Evolutionary conservation across 495 filamentous ascomycete genomes (phyloP), one percentile per base, ranked within the genome.

Genomic region (Neurospora pannonica): DNA sequence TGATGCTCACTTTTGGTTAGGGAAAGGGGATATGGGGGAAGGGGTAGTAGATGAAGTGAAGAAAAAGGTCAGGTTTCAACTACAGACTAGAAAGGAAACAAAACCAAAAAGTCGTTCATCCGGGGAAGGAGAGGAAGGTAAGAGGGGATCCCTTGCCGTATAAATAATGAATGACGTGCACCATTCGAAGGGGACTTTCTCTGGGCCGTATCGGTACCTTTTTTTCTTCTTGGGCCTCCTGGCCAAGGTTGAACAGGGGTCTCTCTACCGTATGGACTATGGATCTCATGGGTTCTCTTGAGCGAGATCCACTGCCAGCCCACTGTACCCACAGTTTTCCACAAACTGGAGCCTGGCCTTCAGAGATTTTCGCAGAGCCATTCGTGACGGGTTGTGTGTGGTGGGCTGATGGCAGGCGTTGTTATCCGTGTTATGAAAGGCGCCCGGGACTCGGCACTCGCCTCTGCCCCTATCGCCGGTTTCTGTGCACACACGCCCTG

Each of bases 371-470:
- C 28, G 54, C 54, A 67, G 54, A 67, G 28, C 24, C 13, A 34
- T 62, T 19, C 13, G 54, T 17, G 24, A 62, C 54, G 54, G 54
- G 54, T 62, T 31, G 15, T 62, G 54, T 31, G 54, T 67, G 54
- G 24, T 34, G 54, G 24, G 28, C 48, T 28, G 48, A 15, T 60
- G 48, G 48, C 48, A 13, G 48, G 48, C 48, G 10, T 60, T 60
- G 48, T 60, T 60, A 24, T 54, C 46, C 11, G 54, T 31, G 13
- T 62, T 62, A 34, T 67, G 54, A 67, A 67, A 67, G 54, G 54
- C 28, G 54, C 71, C 40, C 43, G 39, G 71, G 71, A 70, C 71
- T 72, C 71, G 71, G 71, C 71, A 70, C 71, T 72, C 71, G 39
- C 71, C 43, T 72, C 71, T 67, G 54, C 24, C 54, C 54, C 54